Evolutionary conservation across 495 filamentous ascomycete species (phyloP), one percentile per base, ranked within the genome.

Genomic region (Opeltia flavorubescens): DNA sequence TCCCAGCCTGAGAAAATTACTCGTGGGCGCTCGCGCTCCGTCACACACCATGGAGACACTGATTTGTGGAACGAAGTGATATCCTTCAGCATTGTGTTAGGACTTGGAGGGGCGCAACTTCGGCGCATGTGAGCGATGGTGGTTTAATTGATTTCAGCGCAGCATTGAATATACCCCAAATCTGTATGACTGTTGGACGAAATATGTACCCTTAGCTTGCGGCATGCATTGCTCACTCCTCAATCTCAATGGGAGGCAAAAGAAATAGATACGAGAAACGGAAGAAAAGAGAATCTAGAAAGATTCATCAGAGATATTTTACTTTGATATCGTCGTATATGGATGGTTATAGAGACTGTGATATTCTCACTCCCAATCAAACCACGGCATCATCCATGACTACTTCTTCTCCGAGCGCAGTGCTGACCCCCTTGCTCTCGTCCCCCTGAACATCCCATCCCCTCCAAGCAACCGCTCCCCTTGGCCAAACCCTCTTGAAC

Each of bases 401-500:
- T 52, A 55, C 48, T 20, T 30, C 46, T 39, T 50, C 29, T 49
- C 54, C 50, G 27, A 13, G 8, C 46, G 30, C 38, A 17, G 24
- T 29, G 35, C 13, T 23, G 50, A 3, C 15, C 18, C 12, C 38
- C 38, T 41, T 20, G 18, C 21, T 12, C 20, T 25, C 38, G 4
- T 9, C 38, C 5, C 9, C 38, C 38, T 43, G 50, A 4, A 23
- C 17, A 39, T 12, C 27, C 9, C 53, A 36, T 7, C 62, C 62
- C 0, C 54, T 55, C 56, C 83, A 73, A 43, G 72, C 60, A 52
- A 59, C 66, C 6, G 88, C 76, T 51, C 65, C 70, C 45, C 84
- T 73, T 15, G 89, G 89, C 77, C 84, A 95, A 35, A 94, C 82
- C 36, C 89, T 69, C 78, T 95, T 95, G 63, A 93, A 94, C 61